Conservation (phyloP, 202 grass and related monocot genomes). For the Schoenoplectus triqueter region DNA sequence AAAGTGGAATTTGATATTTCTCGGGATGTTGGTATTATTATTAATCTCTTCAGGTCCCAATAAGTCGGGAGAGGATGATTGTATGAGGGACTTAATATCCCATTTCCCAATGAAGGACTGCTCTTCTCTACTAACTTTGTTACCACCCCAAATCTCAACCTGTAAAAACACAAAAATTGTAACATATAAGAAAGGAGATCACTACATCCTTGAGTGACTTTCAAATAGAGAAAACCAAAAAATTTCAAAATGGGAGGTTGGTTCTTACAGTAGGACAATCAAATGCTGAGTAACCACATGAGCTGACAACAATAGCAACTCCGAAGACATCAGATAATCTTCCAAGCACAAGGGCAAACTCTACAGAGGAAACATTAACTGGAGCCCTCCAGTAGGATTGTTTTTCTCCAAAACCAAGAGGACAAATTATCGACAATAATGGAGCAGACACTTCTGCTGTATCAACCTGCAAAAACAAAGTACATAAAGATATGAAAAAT, state of each 20-base stretch:
- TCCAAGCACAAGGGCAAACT: slow-evolving; percentile 86
- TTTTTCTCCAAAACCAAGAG: slow-evolving; percentile 65
- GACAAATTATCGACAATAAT: slow-evolving; percentile 71
- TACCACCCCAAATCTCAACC: slow-evolving; percentile 92
- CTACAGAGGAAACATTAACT: slow-evolving; percentile 48
- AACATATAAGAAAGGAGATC: slow-evolving; percentile 11
- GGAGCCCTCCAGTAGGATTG: slow-evolving; percentile 87
- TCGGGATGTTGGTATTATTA: slow-evolving; percentile 55
- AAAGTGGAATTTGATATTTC: slow-evolving; percentile 81
- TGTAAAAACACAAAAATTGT: slow-evolving; percentile 43
- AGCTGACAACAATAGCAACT: slow-evolving; percentile 78
- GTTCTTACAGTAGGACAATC: slow-evolving; percentile 84
- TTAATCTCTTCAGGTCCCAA: slow-evolving; percentile 63
- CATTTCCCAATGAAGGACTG: slow-evolving; percentile 82
- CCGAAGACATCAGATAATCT: slow-evolving; percentile 87
- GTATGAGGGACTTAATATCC: slow-evolving; percentile 62
- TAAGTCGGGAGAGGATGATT: slow-evolving; percentile 57
- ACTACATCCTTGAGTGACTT: not conserved
- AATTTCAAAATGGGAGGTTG: not conserved
- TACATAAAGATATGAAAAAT: slow-evolving; percentile 15
- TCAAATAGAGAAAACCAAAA: not conserved
- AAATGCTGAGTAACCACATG: slow-evolving; percentile 74
- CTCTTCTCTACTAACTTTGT: slow-evolving; percentile 76
- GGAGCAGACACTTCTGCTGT: slow-evolving; percentile 65
- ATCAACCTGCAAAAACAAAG: slow-evolving; percentile 60